Percentiles rank a stretch among this genome's conserved stretches.
Evolutionary conservation across 2,329 filamentous ascomycete genomes (phyloP).

Genomic region (Trichoderma sp.): DNA sequence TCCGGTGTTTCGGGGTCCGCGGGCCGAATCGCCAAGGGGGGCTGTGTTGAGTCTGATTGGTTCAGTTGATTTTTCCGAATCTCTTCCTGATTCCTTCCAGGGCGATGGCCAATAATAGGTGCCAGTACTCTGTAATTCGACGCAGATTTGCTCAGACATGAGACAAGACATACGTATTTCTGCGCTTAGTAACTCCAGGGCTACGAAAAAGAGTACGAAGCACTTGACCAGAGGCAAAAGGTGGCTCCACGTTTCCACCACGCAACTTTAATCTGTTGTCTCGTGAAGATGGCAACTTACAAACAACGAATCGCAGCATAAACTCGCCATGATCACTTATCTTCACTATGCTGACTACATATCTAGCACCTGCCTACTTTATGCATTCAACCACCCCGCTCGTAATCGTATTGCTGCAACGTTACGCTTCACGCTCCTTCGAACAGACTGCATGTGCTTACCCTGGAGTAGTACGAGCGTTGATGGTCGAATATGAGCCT

Average conservation of each 20-base stretch:
- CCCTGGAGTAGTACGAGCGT: not conserved
- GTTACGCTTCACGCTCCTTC: not conserved
- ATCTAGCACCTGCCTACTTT: too few relatives aligned
- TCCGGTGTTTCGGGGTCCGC: slow-evolving; percentile 7
- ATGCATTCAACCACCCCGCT: not conserved
- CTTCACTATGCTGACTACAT: not conserved
- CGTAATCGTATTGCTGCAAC: slow-evolving; percentile 1
- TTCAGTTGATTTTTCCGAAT: not conserved
- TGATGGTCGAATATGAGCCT: not conserved
- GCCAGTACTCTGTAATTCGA: not conserved
- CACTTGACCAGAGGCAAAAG: not conserved
- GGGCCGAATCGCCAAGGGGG: not conserved
- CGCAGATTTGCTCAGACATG: not conserved
- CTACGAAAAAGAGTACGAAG: not conserved
- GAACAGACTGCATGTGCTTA: not conserved
- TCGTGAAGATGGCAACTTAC: not conserved
- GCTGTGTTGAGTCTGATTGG: not conserved
- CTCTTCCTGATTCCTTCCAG: not conserved
- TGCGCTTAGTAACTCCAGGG: not conserved
- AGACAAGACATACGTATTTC: not conserved
- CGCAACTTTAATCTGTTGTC: not conserved
- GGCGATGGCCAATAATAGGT: not conserved
- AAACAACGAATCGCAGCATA: not conserved
- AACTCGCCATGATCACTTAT: not conserved
- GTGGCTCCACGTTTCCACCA: not conserved